Base-by-base conservation (phyloP, 2,329 filamentous ascomycete genomes). In the Fusarium ramigenum region DNA sequence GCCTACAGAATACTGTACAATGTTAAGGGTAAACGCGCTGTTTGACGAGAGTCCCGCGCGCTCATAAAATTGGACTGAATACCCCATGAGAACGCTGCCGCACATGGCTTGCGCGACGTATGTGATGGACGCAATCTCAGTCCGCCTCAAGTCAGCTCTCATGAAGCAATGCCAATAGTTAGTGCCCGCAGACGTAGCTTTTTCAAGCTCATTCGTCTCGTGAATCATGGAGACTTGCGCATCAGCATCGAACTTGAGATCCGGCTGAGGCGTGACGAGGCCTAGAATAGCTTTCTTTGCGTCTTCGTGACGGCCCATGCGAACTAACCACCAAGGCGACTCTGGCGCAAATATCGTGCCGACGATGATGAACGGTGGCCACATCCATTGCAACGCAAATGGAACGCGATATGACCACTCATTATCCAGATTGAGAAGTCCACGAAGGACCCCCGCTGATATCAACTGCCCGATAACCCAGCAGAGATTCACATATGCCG, bases 1-100 rank as follows among this genome's bases (percentile, higher is more conserved):
- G 19, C 83, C 85, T 12, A 87, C 79, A 7, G 80, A 82, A 59
- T 84, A 85, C 57, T 83, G 81, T 6, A 80, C 84, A n/a, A 87
- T 78, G 1, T 81, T 77, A 50, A 85, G 78, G 56, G 73, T 81
- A 74, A 83, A 83, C 0, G 83, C 78, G 49, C 79, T 79, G 6
- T 76, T 72, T 3, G 78, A 73, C 1, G 78, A 77, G 25, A 86
- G 75, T 8, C 84, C 84, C 32, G 83, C 85, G 58, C 82, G 82
- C 47, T 83, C 78, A 64, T 84, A 85, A 63, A 86, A 86, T 58
- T 84, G 82, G 4, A 88, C 90, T 14, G 89, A 90, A 77, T 90
- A 91, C 66, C 89, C 89, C 79, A 88, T 90, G 62, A 86, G 79
- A 11, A 79, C 78, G 16, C 79, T 77, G 19, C 84, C 84, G 50